These are phyloP conservation scores for Taxawa tesnikishii DNA, from an alignment of 2,329 filamentous ascomycete species.

Conservation along the genomic window DNA sequence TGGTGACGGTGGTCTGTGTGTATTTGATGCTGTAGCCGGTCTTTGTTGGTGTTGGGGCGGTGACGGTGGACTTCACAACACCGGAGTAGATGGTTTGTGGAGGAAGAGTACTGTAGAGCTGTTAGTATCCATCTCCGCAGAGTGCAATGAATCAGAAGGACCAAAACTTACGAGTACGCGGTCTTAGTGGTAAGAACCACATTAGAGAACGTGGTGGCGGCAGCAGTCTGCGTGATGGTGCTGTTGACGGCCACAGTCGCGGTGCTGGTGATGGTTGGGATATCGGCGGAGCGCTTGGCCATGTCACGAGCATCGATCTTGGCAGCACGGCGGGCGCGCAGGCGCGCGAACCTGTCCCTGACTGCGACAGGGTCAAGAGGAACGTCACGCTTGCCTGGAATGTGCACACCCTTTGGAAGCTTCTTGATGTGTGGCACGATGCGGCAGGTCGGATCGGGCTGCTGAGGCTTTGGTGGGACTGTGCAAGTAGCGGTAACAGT, in stretches of 20 bases:
- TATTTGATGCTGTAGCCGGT: constrained; percentile 15
- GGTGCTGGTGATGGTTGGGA: constrained; percentile 21
- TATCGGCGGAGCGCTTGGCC: constrained; percentile 23
- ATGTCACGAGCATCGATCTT: constrained; percentile 10
- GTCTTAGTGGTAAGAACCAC: neutral
- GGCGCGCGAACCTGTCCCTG: constrained; percentile 11
- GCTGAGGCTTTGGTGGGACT: constrained; percentile 16
- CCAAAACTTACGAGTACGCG: neutral
- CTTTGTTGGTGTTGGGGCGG: constrained; percentile 23
- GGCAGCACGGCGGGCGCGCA: constrained; percentile 3
- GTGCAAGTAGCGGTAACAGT: constrained; percentile 27
- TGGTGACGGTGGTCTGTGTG: constrained; percentile 17
- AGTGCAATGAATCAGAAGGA: too few relatives aligned
- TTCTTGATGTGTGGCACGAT: constrained; percentile 22
- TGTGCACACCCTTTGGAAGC: constrained; percentile 8
- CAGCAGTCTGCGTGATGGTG: constrained; percentile 18
- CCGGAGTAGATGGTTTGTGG: constrained; percentile 24
- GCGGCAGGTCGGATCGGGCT: constrained; percentile 21
- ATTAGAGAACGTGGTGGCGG: neutral
- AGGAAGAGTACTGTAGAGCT: constrained; percentile 19
- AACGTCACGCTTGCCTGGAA: constrained; percentile 15
- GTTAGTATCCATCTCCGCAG: too few relatives aligned
- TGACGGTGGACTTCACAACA: constrained; percentile 19
- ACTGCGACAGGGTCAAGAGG: constrained; percentile 14
- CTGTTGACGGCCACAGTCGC: constrained; percentile 16